These are phyloP conservation scores for Heliamphora exappendiculata DNA, from an alignment of 148 eudicot genomes.

Conservation along the genomic window DNA sequence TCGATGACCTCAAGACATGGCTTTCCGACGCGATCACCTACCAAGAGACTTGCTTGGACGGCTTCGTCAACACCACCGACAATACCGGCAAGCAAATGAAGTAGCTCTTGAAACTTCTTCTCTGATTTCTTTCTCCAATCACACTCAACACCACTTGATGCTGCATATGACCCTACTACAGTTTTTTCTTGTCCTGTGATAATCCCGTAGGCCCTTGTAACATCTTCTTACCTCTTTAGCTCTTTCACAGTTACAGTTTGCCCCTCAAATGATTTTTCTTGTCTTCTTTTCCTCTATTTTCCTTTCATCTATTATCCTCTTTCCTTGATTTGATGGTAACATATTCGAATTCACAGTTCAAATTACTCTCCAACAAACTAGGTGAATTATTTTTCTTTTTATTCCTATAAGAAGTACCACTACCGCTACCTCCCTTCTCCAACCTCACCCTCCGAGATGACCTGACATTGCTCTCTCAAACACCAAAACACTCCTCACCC, in stretches of 20 bases:
- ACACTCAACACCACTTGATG: slow-evolving; percentile 24
- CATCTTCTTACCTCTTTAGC: slow-evolving; percentile 19
- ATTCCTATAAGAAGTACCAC: slow-evolving; percentile 9
- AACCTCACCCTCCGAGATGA: slow-evolving; percentile 23
- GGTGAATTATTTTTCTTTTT: slow-evolving; percentile 23
- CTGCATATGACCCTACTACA: slow-evolving; percentile 11
- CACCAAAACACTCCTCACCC: slow-evolving; percentile 35
- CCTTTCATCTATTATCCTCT: slow-evolving; percentile 28
- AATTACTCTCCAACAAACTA: slow-evolving; percentile 18
- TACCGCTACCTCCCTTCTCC: slow-evolving; percentile 25
- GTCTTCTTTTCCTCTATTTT: slow-evolving; percentile 18
- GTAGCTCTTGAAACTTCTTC: slow-evolving; percentile 81
- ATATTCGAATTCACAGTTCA: slow-evolving; percentile 23
- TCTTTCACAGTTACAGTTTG: slow-evolving; percentile 25
- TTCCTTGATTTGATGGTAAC: slow-evolving; percentile 18
- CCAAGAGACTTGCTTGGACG: too few relatives aligned
- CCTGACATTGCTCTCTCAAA: slow-evolving; percentile 29
- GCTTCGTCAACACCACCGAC: too few relatives aligned
- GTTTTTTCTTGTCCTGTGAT: slow-evolving; percentile 20
- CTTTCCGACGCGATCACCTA: too few relatives aligned
- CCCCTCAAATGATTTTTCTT: slow-evolving; percentile 20
- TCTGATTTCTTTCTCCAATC: slow-evolving; percentile 74
- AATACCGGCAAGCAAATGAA: too few relatives aligned
- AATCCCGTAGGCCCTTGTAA: slow-evolving; percentile 21
- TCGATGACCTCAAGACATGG: too few relatives aligned